Evolutionary conservation across 169 alveolate species (phyloP).

Genomic region (Plasmodium vinckei): DNA sequence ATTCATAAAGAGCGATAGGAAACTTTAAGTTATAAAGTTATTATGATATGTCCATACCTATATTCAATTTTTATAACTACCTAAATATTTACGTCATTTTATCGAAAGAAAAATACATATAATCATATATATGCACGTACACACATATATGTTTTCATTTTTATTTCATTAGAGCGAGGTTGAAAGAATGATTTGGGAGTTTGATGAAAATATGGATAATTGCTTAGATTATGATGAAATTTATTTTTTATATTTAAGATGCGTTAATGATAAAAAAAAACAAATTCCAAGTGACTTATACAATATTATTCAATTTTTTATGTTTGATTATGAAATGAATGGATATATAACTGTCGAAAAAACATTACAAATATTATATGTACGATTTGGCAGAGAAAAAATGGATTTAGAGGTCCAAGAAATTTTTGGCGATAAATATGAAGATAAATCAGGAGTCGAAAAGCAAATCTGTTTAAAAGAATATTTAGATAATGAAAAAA

Average conservation of each 20-base stretch:
- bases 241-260: slow-evolving; percentile 54
- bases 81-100: too few relatives aligned
- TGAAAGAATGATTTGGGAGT: slow-evolving; percentile 75
- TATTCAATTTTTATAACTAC: too few relatives aligned
- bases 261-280: slow-evolving; percentile 67
- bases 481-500: slow-evolving; percentile 61
- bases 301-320: slow-evolving; percentile 68
- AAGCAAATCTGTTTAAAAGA: slow-evolving; percentile 52
- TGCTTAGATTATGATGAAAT: slow-evolving; percentile 74
- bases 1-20: too few relatives aligned
- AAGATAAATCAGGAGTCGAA: slow-evolving; percentile 70
- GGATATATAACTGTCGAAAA: slow-evolving; percentile 74
- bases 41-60: too few relatives aligned
- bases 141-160: background rate
- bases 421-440: slow-evolving; percentile 72
- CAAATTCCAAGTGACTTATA: slow-evolving; percentile 71
- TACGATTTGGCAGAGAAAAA: slow-evolving; percentile 72
- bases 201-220: slow-evolving; percentile 72
- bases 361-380: slow-evolving; percentile 69
- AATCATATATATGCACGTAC: background rate
- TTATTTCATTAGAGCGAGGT: slow-evolving; percentile 45
- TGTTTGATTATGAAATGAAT: slow-evolving; percentile 75
- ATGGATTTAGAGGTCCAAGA: slow-evolving; percentile 73
- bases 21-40: too few relatives aligned
- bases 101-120: too few relatives aligned